phyloP scores from a whole-genome alignment of 192 early-diverging fungal species.

The Linnemannia exigua region DNA sequence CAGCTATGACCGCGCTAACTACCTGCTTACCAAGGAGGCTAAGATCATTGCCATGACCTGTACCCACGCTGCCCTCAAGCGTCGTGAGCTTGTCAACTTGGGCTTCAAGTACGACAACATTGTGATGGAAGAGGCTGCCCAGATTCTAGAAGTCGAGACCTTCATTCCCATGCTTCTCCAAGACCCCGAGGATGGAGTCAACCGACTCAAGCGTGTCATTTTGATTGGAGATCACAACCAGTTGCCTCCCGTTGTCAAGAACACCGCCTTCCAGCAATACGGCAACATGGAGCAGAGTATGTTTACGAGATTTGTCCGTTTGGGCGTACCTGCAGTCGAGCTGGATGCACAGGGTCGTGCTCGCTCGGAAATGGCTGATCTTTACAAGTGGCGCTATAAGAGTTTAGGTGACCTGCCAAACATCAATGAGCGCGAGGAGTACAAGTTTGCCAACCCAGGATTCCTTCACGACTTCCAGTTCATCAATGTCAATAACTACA shows the following conservation, averaged over 20 bases:
- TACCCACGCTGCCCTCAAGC: constrained; percentile 94
- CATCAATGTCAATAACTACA: constrained; percentile 85
- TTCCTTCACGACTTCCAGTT: constrained; percentile 91
- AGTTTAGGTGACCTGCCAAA: constrained; percentile 78
- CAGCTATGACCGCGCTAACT: constrained; percentile 86
- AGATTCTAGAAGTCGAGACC: constrained; percentile 95
- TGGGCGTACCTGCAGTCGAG: constrained; percentile 94
- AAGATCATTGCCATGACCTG: constrained; percentile 98
- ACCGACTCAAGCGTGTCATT: constrained; percentile 88
- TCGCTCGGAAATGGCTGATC: constrained; percentile 80
- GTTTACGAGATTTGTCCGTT: constrained; percentile 90
- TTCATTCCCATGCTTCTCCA: constrained; percentile 94
- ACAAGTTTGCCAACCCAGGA: constrained; percentile 83
- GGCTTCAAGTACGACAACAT: constrained; percentile 97
- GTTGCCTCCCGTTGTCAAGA: constrained; percentile 96
- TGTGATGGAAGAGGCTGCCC: constrained; percentile 98
- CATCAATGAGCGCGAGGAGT: constrained; percentile 63
- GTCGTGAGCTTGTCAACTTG: constrained; percentile 85
- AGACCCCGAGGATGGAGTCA: constrained; percentile 72
- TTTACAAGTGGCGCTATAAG: constrained; percentile 91
- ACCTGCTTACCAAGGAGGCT: constrained; percentile 95
- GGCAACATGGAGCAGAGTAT: constrained; percentile 96
- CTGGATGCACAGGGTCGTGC: constrained; percentile 92
- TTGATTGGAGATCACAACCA: constrained; percentile 99
- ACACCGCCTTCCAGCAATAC: constrained; percentile 84